These are phyloP conservation scores for Wickerhamiella spandovensis DNA, from an alignment of 805 yeast species.

Conservation along the genomic window DNA sequence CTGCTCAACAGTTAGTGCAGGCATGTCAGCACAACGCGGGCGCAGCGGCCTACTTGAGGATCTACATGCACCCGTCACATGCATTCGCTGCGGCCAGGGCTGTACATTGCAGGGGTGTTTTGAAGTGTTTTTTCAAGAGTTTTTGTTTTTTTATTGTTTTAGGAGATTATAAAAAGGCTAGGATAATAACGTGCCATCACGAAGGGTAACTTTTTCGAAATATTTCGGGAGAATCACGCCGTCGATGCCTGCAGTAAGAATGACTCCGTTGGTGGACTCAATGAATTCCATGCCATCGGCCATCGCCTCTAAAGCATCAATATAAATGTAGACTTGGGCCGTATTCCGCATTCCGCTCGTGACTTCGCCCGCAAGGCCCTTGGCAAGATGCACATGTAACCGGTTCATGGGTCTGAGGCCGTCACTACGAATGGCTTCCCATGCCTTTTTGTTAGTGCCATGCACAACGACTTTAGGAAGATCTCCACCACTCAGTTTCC, in stretches of 20 bases:
- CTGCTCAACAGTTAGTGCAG: constrained; percentile 41
- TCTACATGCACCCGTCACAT: no score
- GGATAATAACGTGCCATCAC: constrained; percentile 12
- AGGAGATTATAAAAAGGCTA: neutral
- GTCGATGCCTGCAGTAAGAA: constrained; percentile 48
- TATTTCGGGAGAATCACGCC: constrained; percentile 38
- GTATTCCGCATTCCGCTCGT: constrained; percentile 63
- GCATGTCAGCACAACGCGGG: neutral
- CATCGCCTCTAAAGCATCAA: constrained; percentile 41
- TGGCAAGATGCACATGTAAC: constrained; percentile 78
- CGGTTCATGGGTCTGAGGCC: constrained; percentile 60
- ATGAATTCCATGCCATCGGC: constrained; percentile 37
- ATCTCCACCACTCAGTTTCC: constrained; percentile 26
- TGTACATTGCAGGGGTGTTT: no score
- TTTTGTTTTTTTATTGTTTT: neutral
- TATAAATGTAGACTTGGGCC: constrained; percentile 43
- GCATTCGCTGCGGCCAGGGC: no score
- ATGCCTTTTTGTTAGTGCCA: constrained; percentile 51
- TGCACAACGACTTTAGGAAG: constrained; percentile 55
- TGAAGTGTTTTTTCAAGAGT: no score
- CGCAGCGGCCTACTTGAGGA: neutral
- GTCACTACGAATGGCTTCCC: constrained; percentile 36
- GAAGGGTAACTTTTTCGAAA: constrained; percentile 31
- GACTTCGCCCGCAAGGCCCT: constrained; percentile 39
- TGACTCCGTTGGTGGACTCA: constrained; percentile 61